Evolutionary conservation across 805 yeast genomes (phyloP).

Genomic region (Candida anglica): DNA sequence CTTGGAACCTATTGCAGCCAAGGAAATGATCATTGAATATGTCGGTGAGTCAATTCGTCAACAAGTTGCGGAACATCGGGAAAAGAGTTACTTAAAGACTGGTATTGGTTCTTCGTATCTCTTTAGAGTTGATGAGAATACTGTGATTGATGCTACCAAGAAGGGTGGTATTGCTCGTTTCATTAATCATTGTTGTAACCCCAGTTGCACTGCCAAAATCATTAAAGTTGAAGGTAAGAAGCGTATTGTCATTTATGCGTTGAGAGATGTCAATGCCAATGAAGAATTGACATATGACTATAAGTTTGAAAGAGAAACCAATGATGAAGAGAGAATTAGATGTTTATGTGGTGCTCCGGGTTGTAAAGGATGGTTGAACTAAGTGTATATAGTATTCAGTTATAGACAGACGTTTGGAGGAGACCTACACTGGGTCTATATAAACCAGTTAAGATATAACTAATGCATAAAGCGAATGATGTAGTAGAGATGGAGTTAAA

Average conservation of each 20-base stretch:
- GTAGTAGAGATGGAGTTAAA: too few species aligned
- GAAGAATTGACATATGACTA: slow-evolving; percentile 95
- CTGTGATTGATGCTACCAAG: slow-evolving; percentile 95
- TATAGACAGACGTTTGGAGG: too few species aligned
- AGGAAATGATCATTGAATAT: slow-evolving; percentile 96
- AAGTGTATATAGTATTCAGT: slow-evolving; percentile 3
- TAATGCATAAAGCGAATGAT: too few species aligned
- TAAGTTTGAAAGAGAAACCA: slow-evolving; percentile 87
- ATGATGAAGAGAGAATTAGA: slow-evolving; percentile 80
- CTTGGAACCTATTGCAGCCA: slow-evolving; percentile 89
- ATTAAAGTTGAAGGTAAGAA: slow-evolving; percentile 92
- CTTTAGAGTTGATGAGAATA: slow-evolving; percentile 88
- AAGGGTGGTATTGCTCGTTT: slow-evolving; percentile 96
- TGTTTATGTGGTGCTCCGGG: slow-evolving; percentile 95
- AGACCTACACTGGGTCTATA: too few species aligned
- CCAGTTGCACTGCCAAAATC: slow-evolving; percentile 95
- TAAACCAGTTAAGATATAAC: too few species aligned
- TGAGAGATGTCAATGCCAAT: slow-evolving; percentile 80
- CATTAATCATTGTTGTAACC: slow-evolving; percentile 95
- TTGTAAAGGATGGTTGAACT: slow-evolving; percentile 89
- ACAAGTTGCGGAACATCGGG: slow-evolving; percentile 91
- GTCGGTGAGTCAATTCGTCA: slow-evolving; percentile 94
- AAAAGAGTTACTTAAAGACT: slow-evolving; percentile 74
- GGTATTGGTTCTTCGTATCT: slow-evolving; percentile 96
- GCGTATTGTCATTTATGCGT: slow-evolving; percentile 91